Conservation (phyloP, 2,329 filamentous ascomycete species). For the Paradendryphiella salina region DNA sequence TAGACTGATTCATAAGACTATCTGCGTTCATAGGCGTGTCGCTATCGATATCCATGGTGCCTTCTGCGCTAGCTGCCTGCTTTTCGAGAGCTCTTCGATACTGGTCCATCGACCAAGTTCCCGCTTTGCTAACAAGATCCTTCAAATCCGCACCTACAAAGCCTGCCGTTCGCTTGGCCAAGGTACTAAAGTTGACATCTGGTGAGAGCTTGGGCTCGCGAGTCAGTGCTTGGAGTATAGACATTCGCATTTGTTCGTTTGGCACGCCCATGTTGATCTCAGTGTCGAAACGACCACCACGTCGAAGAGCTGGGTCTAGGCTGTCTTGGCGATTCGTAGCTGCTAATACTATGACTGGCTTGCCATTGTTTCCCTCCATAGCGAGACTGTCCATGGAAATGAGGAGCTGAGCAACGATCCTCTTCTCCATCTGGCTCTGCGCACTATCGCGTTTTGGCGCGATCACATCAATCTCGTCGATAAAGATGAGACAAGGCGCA, state of each 20-base stretch:
- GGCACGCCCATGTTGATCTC: conserved; percentile 89
- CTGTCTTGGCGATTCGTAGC: conserved; percentile 89
- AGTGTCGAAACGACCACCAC: conserved; percentile 76
- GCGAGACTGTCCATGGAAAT: conserved; percentile 82
- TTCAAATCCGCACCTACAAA: conserved; percentile 91
- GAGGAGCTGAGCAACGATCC: conserved; percentile 80
- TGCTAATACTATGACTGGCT: conserved; percentile 84
- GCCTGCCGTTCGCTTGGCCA: conserved; percentile 85
- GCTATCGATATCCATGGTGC: conserved; percentile 59
- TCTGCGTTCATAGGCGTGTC: conserved; percentile 21
- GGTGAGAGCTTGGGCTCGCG: conserved; percentile 65
- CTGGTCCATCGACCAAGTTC: conserved; percentile 64
- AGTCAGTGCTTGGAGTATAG: conserved; percentile 76
- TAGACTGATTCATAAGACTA: conserved; percentile 25
- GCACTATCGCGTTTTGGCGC: conserved; percentile 82
- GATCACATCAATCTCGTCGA: conserved; percentile 91
- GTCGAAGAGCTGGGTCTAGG: conserved; percentile 75
- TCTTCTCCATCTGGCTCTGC: conserved; percentile 85
- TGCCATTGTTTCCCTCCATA: conserved; percentile 70
- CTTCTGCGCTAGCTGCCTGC: conserved; percentile 40
- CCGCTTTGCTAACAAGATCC: conserved; percentile 68
- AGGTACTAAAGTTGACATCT: conserved; percentile 70
- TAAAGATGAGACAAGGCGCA: conserved; percentile 87
- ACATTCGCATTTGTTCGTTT: conserved; percentile 72
- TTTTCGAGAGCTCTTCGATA: conserved; percentile 58